Evolutionary conservation across 2,329 filamentous ascomycete species (phyloP).

Genomic region (Fusarium hostae): DNA sequence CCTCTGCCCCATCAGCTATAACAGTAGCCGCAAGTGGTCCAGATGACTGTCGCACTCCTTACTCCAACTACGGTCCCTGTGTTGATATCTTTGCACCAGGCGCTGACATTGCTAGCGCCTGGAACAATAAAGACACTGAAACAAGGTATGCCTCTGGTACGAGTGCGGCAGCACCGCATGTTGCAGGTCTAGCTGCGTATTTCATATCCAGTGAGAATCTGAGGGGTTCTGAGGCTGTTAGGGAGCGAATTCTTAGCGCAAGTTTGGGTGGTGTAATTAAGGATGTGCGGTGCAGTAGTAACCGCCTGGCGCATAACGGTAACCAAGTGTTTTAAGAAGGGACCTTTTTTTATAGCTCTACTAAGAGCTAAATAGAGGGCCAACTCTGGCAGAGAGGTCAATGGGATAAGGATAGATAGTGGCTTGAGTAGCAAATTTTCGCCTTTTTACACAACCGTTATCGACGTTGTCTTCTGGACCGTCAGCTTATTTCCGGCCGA

Average conservation of each 20-base stretch:
- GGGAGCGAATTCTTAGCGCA: neutral
- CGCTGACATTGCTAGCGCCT: neutral
- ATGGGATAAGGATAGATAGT: no score
- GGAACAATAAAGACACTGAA: accelerated
- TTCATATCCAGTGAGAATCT: neutral
- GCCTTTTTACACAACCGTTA: no score
- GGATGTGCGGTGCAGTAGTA: neutral
- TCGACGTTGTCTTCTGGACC: no score
- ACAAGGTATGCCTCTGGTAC: neutral
- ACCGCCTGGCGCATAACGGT: neutral
- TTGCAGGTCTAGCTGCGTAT: conserved; percentile 3
- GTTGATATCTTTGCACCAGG: conserved; percentile 12
- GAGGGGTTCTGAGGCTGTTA: neutral
- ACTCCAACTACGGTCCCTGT: conserved; percentile 1
- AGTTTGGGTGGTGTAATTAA: neutral
- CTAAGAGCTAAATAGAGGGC: no score
- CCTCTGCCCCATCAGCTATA: neutral
- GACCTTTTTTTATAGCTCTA: no score
- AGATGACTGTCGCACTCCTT: neutral
- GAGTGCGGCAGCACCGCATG: neutral
- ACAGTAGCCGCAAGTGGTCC: conserved; percentile 4
- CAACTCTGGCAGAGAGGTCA: no score
- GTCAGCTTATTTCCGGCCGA: no score
- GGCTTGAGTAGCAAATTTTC: no score
- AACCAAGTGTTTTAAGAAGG: no score